Evolutionary conservation across 768 basidiomycete species (phyloP).

Genomic region (Mycena chlorophos): DNA sequence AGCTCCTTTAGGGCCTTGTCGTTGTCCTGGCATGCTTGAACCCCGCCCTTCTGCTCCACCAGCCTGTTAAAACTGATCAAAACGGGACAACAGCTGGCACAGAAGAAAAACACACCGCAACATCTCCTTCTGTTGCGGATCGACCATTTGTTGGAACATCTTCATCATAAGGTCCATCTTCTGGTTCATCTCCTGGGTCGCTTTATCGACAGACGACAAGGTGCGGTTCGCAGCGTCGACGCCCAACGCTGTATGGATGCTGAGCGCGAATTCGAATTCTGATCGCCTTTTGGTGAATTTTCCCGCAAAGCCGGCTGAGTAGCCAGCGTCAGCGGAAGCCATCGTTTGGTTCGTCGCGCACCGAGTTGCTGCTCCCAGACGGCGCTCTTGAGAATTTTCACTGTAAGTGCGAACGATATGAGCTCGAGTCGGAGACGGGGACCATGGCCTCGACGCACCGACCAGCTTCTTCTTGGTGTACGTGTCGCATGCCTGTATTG

Average conservation of each 20-base stretch:
- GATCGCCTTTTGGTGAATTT: slow-evolving; percentile 27
- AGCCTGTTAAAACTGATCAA: slow-evolving; percentile 1
- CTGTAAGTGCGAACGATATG: background rate
- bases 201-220: slow-evolving; percentile 14
- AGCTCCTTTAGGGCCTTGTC: slow-evolving; percentile 27
- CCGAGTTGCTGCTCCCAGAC: slow-evolving; percentile 31
- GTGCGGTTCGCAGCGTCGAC: slow-evolving; percentile 18
- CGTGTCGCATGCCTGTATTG: slow-evolving; percentile 29
- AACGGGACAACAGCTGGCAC: background rate
- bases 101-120: background rate
- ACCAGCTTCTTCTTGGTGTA: slow-evolving; percentile 36
- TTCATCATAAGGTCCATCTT: slow-evolving; percentile 27
- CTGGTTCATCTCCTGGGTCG: slow-evolving; percentile 15
- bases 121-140: slow-evolving; percentile 29
- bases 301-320: slow-evolving; percentile 3
- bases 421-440: background rate
- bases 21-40: slow-evolving; percentile 26
- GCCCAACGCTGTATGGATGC: slow-evolving; percentile 29
- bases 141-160: slow-evolving; percentile 26
- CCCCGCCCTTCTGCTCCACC: slow-evolving; percentile 29
- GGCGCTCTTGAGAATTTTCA: slow-evolving; percentile 33
- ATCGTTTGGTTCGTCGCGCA: slow-evolving; percentile 8
- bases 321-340: background rate
- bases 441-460: slow-evolving; percentile 18
- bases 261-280: slow-evolving; percentile 32